These are phyloP conservation scores for Yamadazyma sp. DNA, from an alignment of 805 yeast genomes.

Conservation along the genomic window DNA sequence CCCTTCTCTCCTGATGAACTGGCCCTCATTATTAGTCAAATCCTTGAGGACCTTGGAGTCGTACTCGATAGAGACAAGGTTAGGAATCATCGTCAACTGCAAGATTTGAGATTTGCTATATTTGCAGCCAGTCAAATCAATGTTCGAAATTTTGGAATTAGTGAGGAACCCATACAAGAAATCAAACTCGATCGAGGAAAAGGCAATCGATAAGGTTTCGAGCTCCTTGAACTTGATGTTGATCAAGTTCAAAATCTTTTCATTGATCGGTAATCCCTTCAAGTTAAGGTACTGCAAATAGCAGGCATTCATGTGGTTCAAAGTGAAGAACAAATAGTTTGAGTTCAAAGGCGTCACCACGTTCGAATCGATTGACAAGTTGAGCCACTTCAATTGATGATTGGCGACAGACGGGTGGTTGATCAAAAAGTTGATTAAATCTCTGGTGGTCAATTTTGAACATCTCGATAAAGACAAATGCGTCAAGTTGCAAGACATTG, in stretches of 20 bases:
- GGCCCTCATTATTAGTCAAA: conserved; percentile 41
- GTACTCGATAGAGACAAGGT: conserved; percentile 63
- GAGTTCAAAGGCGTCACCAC: conserved; percentile 58
- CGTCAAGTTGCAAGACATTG: conserved; percentile 59
- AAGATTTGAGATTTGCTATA: conserved; percentile 57
- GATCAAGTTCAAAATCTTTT: conserved; percentile 37
- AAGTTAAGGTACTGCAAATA: conserved; percentile 53
- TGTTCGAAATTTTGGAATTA: conserved; percentile 43
- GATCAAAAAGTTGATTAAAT: conserved; percentile 64
- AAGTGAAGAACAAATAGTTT: conserved; percentile 46
- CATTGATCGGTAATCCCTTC: conserved; percentile 62
- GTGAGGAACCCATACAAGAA: conserved; percentile 38
- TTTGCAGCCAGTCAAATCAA: conserved; percentile 66
- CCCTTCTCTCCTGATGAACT: conserved; percentile 30
- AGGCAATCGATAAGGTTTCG: conserved; percentile 44
- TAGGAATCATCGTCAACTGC: conserved; percentile 28
- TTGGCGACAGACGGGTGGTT: conserved; percentile 63
- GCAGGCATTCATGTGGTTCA: conserved; percentile 45
- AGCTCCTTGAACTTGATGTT: conserved; percentile 39
- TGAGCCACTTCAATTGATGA: conserved; percentile 62
- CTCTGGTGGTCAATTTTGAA: conserved; percentile 68
- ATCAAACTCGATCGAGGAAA: conserved; percentile 35
- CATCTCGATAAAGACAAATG: conserved; percentile 64
- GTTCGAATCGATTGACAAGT: conserved; percentile 61
- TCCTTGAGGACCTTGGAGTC: conserved; percentile 56